These are phyloP conservation scores for Monilinia fructicola DNA, from an alignment of 2,329 filamentous ascomycete species.

Conservation along the genomic window DNA sequence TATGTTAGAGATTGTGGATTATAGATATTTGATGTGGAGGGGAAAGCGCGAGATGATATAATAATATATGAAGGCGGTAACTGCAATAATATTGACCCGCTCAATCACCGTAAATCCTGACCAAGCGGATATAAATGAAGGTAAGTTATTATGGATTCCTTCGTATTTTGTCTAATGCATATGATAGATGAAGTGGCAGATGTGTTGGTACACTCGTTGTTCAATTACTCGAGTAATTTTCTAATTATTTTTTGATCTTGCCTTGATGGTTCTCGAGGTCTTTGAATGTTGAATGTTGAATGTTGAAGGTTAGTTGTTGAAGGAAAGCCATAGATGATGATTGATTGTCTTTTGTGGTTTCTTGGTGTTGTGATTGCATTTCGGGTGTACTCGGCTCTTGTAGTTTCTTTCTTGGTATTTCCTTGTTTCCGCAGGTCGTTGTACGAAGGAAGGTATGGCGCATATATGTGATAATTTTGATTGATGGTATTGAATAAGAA, in stretches of 20 bases:
- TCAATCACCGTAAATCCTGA: constrained; percentile 1
- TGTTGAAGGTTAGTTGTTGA: no score
- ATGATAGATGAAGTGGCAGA: constrained; percentile 16
- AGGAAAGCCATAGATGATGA: not conserved
- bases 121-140: constrained; percentile 6
- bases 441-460: not conserved
- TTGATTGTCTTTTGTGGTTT: not conserved
- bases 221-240: no score
- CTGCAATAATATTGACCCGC: constrained; percentile 1
- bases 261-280: not conserved
- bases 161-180: not conserved
- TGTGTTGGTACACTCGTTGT: not conserved
- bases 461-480: no score
- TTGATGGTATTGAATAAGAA: no score
- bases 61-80: not conserved
- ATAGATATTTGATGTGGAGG: not conserved
- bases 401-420: constrained; percentile 11
- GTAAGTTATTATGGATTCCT: not conserved
- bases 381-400: constrained; percentile 17
- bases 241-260: no score
- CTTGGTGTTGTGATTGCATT: not conserved
- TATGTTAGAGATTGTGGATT: constrained; percentile 9
- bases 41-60: constrained; percentile 3
- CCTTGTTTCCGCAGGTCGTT: not conserved
- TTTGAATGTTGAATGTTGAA: not conserved